Base-by-base conservation (phyloP, 805 yeast species). In the Scheffersomyces lignosus region DNA sequence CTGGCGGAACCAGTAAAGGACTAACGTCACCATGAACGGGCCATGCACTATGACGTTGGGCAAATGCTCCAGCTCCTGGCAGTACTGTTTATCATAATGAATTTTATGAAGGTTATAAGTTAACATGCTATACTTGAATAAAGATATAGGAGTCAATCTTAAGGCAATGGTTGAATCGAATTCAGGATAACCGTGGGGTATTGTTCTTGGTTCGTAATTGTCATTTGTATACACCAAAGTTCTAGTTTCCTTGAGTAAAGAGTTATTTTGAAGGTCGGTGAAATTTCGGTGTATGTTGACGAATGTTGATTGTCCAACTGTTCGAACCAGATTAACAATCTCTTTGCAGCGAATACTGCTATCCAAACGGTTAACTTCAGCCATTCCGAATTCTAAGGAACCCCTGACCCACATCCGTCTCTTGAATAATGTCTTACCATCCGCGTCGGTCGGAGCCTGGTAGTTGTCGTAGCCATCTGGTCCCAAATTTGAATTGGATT, bases 331-430 rank as follows among this genome's bases (percentile, higher is more conserved):
- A 2, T 56, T 54, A 1, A 87, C 62, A 0, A 54, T 57, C 49
- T 89, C 96, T 4, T 46, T 48, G 48, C 93, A 83, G 0, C 42
- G 8, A 14, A 18, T 4, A 12, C 15, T 10, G 15, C 15, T 7
- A 5, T 40, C 5, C 78, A 56, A 2, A 47, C 51, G 16, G 59
- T 62, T 4, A 73, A 73, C 29, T 66, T 63, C 14, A 18, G 34
- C 8, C n/a, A n/a, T n/a, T 76, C 39, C 2, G 44, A 73, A 76
- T 16, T 60, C 55, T 23, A 89, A 62, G 15, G 70, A 58, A 2
- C 96, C 96, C 22, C 81, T 77, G 0, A 75, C 80, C 96, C 96
- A 89, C 77, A 90, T 72, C 16, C 96, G 66, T 42, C 91, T 61
- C 22, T 58, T 62, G 49, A 73, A 83, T 15, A 61, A 60, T 3